Base-by-base conservation (phyloP, 2,329 filamentous ascomycete species). In the Elsinoe necatrix region DNA sequence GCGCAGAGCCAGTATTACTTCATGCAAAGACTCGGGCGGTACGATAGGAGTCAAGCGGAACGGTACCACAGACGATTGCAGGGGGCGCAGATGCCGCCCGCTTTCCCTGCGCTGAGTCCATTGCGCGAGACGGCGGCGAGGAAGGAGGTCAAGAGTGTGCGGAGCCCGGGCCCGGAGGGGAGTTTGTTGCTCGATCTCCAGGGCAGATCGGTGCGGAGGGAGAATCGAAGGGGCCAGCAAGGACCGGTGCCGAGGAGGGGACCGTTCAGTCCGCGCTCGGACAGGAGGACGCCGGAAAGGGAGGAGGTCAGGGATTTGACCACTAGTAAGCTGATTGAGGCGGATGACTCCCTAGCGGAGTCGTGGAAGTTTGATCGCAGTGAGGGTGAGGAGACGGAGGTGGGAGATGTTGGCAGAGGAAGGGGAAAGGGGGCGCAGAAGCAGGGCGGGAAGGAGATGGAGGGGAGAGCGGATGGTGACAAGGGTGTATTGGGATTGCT, bases 1-100 rank as follows among this genome's bases (percentile, higher is more conserved):
- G 85, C 93, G n/a, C 88, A 90, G 14, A 97, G 92, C 0, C 93
- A 96, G 68, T 91, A 93, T 65, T 90, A 91, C 1, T 98, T 98
- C 69, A 76, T 96, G 58, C 90, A 96, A 67, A 29, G 60, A 1
- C 45, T 61, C 6, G 54, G 58, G 8, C 43, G 55, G 35, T 61
- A 61, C 20, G 60, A 61, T 43, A 37, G 54, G 20, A 52, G 55
- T 21, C 57, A 58, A 25, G 57, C 60, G 1, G 48, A 48, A 12
- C 48, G 58, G 5, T 58, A 56, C 2, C 54, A 58, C n/a, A 35
- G 55, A 27, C 29, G 47, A 11, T 23, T 45, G 6, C 39, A 47
- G 12, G 52, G 21, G 6, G 52, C 29, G 11, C 55, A 23, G 20
- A 58, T 61, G 7, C 60, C 60, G 11, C 60, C 60, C n/a, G 37